Evolutionary conservation across 202 grass and related monocot species (phyloP), one percentile per base, ranked within the genome.

Genomic region (Setaria italica): DNA sequence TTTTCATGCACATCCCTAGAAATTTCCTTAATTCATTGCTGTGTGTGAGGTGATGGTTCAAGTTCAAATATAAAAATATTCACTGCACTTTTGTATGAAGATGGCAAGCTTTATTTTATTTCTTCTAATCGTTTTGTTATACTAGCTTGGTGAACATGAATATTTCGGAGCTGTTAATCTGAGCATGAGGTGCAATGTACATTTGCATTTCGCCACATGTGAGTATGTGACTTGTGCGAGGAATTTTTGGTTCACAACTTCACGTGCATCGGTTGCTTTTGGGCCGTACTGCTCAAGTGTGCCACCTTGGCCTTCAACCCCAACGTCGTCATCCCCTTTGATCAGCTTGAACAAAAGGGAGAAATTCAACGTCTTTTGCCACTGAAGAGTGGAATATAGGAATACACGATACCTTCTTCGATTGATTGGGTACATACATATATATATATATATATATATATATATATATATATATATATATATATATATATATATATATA

Each of bases 301-400:
- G 16, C 63, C 17, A 79, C 64, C n/a, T 80, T 46, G 57, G 56
- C 66, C 21, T 80, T 86, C 34, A 56, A 16, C 68, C 51, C 7
- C 73, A 41, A 14, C 5, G 34, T 58, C 29, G 5, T 11, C 55
- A 71, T 43, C 53, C 21, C 25, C 5, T 7, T 64, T 63, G 12
- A 55, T 79, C 39, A 51, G 39, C 21, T 64, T 1, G 30, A 64
- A 37, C 19, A 69, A 2, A 33, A 69, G 47, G 56, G 15, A 32
- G 45, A 80, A 74, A 78, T 47, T 59, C 46, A 64, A 56, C 34
- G 21, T 11, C 56, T 11, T 14, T 66, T 6, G 16, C 47, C 68
- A n/a, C n/a, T n/a, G n/a, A n/a, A n/a, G n/a, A n/a, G n/a, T n/a
- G n/a, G n/a, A n/a, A n/a, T n/a, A n/a, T n/a, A n/a, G n/a, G n/a